Evolutionary conservation across 1,284 basidiomycete genomes (phyloP), one percentile per base, ranked within the genome.

Genomic region (Ceratobasidium sp.): DNA sequence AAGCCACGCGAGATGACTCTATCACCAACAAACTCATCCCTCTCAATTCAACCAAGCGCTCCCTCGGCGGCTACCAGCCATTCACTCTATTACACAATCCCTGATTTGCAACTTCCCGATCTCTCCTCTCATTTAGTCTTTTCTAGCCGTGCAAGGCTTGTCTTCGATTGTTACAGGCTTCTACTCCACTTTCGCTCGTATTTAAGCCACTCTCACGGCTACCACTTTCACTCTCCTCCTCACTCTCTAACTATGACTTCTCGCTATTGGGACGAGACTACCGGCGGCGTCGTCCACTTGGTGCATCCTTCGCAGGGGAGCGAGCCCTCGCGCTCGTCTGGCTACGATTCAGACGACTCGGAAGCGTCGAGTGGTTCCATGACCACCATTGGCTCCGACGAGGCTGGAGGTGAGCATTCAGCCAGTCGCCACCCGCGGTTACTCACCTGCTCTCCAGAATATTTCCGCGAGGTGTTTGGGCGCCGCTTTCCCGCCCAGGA

Each of bases 341-440:
- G 67, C 44, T 70, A 70, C 41, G 54, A 70, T 23, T 70, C 67
- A 2, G 67, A 70, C 46, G 54, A 30, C 11, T 70, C 67, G 9
- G 67, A 58, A 14, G 67, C 55, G 8, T 70, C 67, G 6, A 59
- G 46, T 50, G 47, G 47, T 41, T 75, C 74, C 11, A 71, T 75
- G 63, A 75, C 74, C 30, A 75, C 74, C n/a, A 75, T 75, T 23
- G 72, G 73, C 55, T 75, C 74, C 7, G 73, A 73, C 23, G 74
- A 75, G 70, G 74, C 74, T 11, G 74, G 73, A 28, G 74, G 74
- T 75, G 43, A 64, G 74, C 55, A 44, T 26, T 11, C 41, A 28
- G 41, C 32, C 2, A 38, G 11, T n/a, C n/a, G 59, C 16, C 13
- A 18, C 11, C 18, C 21, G 26, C 23, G 14, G n/a, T 28, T 47